phyloP scores from a whole-genome alignment of 108 stramenopile genomes.

The Nannochloropsis gaditana region DNA sequence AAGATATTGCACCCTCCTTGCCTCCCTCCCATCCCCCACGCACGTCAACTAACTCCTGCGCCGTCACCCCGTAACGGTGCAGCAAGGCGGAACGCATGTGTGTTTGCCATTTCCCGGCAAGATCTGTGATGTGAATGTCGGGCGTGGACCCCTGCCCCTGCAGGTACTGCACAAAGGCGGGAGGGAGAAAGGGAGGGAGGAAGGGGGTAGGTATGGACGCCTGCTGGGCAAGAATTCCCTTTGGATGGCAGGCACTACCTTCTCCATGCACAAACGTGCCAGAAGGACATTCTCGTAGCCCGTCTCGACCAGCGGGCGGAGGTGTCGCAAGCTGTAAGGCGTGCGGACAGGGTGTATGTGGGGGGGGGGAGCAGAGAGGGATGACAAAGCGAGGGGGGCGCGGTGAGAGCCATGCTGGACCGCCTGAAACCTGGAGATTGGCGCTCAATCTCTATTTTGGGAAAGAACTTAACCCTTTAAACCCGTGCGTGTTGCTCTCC shows the following conservation, averaged over 20 bases:
- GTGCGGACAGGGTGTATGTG: not conserved
- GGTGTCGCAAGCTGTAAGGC: constrained; percentile 28
- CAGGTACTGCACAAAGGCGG: not conserved
- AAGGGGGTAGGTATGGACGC: not conserved
- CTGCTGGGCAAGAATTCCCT: not conserved
- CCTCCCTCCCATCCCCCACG: not conserved
- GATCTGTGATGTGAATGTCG: not conserved
- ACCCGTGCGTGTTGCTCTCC: too few relatives aligned
- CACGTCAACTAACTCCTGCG: constrained; percentile 3
- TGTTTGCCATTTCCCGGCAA: not conserved
- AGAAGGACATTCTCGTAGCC: constrained; percentile 47
- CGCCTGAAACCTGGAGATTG: constrained; percentile 23
- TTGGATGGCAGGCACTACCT: not conserved
- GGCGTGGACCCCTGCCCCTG: not conserved
- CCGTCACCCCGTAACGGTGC: not conserved
- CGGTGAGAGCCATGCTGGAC: constrained; percentile 25
- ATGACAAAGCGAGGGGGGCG: not conserved
- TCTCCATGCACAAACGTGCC: constrained; percentile 32
- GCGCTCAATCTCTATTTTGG: too few relatives aligned
- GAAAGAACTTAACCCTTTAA: too few relatives aligned
- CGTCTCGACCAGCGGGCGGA: constrained; percentile 44
- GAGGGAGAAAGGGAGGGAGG: not conserved
- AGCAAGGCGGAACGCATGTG: not conserved
- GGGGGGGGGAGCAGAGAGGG: constrained; percentile 24
- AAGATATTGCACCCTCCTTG: too few relatives aligned